Evolutionary conservation across 2,329 filamentous ascomycete species (phyloP), one percentile per base, ranked within the genome.

Genomic region (Fusarium secorum): DNA sequence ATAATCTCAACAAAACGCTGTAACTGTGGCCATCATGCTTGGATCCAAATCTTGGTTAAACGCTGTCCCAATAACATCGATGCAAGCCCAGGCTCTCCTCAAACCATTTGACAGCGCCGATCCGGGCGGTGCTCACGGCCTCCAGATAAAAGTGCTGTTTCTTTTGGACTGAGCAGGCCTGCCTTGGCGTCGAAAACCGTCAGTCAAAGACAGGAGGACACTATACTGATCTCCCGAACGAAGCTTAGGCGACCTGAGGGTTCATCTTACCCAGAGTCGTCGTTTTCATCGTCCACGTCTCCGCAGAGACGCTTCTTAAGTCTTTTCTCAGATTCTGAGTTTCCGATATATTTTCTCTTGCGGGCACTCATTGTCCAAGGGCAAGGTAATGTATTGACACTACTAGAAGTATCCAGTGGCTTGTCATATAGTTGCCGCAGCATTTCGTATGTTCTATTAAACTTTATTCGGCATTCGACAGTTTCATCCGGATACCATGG

Each of bases 151-250:
- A 35, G 2, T 3, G 11, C 9, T n/a, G 18, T 35, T 13, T 13
- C 18, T n/a, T 5, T 7, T 13, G 6, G 3, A 2, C 7, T 36
- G 7, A 3, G 3, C 3, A 38, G 5, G 22, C 18, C 10, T 26
- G 7, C 5, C 7, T 26, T 7, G 22, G 2, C 7, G 17, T 11
- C 7, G 13, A 36, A 18, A 6, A 3, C 10, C 10, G 13, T 26
- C 30, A 26, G 13, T 36, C 48, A 51, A 51, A 26, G 18, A 51
- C 48, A 6, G 13, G 13, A 20, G 13, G 22, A 4, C 10, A 51
- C 13, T 51, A 9, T 1, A 7, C n/a, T 32, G 7, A 22, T 13
- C 45, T 30, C 11, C 14, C 11, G 7, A 32, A 17, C 28, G 18
- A 45, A 45, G 13, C 8, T 4, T n/a, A 4, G 42, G n/a, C 11